Conservation (phyloP, 441 rosid species). For the Biscutella auriculata region DNA sequence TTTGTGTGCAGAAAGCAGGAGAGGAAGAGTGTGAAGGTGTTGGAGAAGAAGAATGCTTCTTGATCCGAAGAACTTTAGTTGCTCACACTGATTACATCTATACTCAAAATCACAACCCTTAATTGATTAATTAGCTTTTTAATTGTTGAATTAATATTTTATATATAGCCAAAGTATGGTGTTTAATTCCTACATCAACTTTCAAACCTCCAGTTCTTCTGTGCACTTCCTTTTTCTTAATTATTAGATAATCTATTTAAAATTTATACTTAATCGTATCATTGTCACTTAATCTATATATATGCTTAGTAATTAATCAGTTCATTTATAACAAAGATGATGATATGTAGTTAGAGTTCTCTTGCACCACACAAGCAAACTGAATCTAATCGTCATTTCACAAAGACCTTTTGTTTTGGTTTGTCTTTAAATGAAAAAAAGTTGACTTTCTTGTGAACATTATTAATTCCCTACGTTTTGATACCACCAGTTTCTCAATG, state of each 20-base stretch:
- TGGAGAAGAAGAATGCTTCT: slow-evolving; percentile 45
- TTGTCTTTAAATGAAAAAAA: slow-evolving; percentile 5
- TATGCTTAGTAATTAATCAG: background rate
- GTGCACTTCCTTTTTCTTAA: background rate
- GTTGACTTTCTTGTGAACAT: slow-evolving; percentile 6
- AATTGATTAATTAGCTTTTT: slow-evolving; percentile 2
- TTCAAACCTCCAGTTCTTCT: background rate
- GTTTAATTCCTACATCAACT: background rate
- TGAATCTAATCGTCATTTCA: background rate
- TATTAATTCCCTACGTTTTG: background rate
- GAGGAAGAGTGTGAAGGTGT: slow-evolving; percentile 38
- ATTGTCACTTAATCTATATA: background rate
- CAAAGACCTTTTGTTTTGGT: background rate
- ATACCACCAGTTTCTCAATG: slow-evolving; percentile 4
- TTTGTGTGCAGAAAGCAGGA: slow-evolving; percentile 11
- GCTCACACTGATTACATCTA: slow-evolving; percentile 62
- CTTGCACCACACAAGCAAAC: slow-evolving; percentile 1
- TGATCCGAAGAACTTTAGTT: slow-evolving; percentile 52
- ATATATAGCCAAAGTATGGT: background rate
- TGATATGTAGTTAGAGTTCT: background rate
- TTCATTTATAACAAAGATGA: background rate
- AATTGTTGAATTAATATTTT: background rate
- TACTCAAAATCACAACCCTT: slow-evolving; percentile 43
- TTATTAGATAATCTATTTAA: background rate
- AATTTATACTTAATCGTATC: background rate